phyloP scores from a whole-genome alignment of 352 stramenopile species.

The Globisporangium solare region DNA sequence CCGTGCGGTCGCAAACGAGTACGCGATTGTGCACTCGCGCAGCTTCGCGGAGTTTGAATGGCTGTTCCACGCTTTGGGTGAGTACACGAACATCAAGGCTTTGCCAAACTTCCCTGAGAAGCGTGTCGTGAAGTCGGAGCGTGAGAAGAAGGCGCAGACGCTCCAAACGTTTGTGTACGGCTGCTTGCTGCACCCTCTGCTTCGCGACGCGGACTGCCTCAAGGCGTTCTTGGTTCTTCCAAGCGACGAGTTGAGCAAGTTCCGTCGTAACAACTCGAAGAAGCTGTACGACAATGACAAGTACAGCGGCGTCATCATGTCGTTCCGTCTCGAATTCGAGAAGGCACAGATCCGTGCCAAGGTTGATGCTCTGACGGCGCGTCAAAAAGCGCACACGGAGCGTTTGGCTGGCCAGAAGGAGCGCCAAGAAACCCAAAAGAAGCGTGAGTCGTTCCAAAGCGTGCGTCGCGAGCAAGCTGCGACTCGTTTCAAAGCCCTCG shows the following conservation, averaged over 20 bases:
- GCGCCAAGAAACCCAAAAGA: slow-evolving; percentile 60
- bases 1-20: slow-evolving; percentile 75
- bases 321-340: slow-evolving; percentile 78
- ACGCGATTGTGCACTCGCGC: slow-evolving; percentile 63
- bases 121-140: slow-evolving; percentile 38
- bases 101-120: slow-evolving; percentile 78
- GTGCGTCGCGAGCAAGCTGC: slow-evolving; percentile 67
- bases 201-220: slow-evolving; percentile 72
- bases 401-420: slow-evolving; percentile 59
- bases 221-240: slow-evolving; percentile 83
- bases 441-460: slow-evolving; percentile 66
- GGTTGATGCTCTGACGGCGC: slow-evolving; percentile 56
- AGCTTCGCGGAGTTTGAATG: slow-evolving; percentile 81
- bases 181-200: slow-evolving; percentile 74
- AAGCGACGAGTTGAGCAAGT: slow-evolving; percentile 63
- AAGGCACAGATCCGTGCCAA: slow-evolving; percentile 82
- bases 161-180: slow-evolving; percentile 80
- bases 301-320: slow-evolving; percentile 75
- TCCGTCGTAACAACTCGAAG: slow-evolving; percentile 66
- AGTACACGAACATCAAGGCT: slow-evolving; percentile 77
- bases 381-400: slow-evolving; percentile 68
- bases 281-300: slow-evolving; percentile 75
- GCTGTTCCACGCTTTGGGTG: slow-evolving; percentile 69
- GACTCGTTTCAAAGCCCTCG: slow-evolving; percentile 75
- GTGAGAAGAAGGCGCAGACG: slow-evolving; percentile 39